phyloP scores from a whole-genome alignment of 495 filamentous ascomycete species.

The Cenococcum geophilum region DNA sequence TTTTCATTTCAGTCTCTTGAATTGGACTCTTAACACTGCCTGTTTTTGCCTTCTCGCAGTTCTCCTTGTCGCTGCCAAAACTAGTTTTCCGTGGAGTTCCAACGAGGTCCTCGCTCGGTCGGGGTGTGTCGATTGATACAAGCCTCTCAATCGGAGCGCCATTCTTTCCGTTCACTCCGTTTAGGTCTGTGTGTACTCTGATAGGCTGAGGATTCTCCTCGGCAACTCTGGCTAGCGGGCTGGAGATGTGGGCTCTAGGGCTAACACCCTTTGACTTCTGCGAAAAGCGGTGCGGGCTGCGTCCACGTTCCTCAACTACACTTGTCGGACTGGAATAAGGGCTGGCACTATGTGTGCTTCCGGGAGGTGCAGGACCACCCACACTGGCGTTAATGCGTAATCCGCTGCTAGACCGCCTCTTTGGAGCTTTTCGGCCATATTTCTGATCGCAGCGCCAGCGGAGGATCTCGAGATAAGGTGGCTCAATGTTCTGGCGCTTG shows the following conservation, averaged over 20 bases:
- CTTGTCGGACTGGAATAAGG: conserved; percentile 38
- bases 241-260: conserved; percentile 34
- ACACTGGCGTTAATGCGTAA: conserved; percentile 37
- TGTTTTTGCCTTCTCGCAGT: conserved; percentile 21
- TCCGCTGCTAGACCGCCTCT: conserved; percentile 24
- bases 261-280: conserved; percentile 33
- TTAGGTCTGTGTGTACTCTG: conserved; percentile 26
- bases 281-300: conserved; percentile 37
- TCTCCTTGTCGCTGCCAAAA: conserved; percentile 32
- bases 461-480: conserved; percentile 90
- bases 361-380: conserved; percentile 17
- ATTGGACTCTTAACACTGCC: conserved; percentile 15
- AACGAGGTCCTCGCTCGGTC: conserved; percentile 29
- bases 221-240: conserved; percentile 40
- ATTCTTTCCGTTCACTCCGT: conserved; percentile 4
- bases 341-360: conserved; percentile 19
- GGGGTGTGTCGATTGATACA: conserved; percentile 36
- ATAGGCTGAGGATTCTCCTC: conserved; percentile 36
- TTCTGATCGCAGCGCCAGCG: conserved; percentile 93
- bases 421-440: conserved; percentile 56
- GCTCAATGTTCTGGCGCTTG: conserved; percentile 73
- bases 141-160: conserved; percentile 32
- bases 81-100: conserved; percentile 6
- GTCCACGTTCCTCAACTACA: conserved; percentile 34
- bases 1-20: conserved; percentile 27